phyloP scores from a whole-genome alignment of 306 rosid species.

The Lathyrus sativus region DNA sequence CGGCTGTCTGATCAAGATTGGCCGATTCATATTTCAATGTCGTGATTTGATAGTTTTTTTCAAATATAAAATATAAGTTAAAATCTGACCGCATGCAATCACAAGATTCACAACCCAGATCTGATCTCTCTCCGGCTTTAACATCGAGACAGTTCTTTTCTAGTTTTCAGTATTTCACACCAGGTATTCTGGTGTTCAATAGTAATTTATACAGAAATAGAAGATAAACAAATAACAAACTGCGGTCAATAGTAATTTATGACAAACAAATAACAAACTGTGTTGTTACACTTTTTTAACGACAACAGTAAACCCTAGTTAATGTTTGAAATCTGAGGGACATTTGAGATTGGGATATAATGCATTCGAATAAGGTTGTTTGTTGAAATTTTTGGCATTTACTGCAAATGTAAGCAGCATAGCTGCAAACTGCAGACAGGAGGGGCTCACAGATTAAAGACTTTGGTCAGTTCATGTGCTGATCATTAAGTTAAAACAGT shows the following conservation, averaged over 20 bases:
- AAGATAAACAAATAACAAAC: no score
- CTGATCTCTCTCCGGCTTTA: neutral
- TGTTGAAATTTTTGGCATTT: slow-evolving; percentile 40
- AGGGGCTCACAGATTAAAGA: slow-evolving; percentile 46
- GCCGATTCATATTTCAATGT: no score
- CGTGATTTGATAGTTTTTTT: no score
- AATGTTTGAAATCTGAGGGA: neutral
- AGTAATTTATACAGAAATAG: no score
- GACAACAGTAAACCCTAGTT: neutral
- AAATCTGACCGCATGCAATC: neutral
- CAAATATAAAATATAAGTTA: no score
- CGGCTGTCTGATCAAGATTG: neutral
- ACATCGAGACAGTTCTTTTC: neutral
- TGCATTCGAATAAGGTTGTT: slow-evolving; percentile 35
- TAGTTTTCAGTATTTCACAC: no score
- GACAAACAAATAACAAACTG: no score
- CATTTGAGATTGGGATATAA: slow-evolving; percentile 21
- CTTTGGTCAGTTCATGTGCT: slow-evolving; percentile 46
- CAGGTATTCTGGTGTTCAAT: no score
- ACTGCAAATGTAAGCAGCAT: slow-evolving; percentile 39
- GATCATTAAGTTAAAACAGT: slow-evolving; percentile 40
- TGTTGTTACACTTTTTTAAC: no score
- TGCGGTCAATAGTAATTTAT: no score
- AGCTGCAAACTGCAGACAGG: slow-evolving; percentile 43
- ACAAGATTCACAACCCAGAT: neutral